Conservation (phyloP, 2,329 filamentous ascomycete genomes). For the Penicillium sp. region DNA sequence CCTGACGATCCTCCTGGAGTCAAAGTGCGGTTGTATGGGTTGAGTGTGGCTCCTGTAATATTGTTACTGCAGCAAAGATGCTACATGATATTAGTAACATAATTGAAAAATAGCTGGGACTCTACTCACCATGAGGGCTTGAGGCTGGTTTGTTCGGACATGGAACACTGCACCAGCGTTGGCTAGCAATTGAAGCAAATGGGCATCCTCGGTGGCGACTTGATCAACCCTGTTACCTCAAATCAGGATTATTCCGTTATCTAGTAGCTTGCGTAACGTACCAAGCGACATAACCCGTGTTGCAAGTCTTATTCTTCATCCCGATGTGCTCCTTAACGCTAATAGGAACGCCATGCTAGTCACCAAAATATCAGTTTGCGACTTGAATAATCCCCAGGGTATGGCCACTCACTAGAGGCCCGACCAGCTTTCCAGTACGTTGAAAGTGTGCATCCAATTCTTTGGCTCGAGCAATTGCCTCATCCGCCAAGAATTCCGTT, state of each 20-base stretch:
- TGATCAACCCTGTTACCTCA: constrained; percentile 32
- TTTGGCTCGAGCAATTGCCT: constrained; percentile 34
- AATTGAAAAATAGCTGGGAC: neutral
- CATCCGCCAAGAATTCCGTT: constrained; percentile 40
- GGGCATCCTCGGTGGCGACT: constrained; percentile 36
- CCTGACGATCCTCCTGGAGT: constrained; percentile 47
- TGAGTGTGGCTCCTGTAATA: constrained; percentile 42
- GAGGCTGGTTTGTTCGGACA: constrained; percentile 46
- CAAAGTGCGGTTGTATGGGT: constrained; percentile 43
- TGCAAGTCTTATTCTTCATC: constrained; percentile 49
- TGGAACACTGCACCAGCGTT: constrained; percentile 45
- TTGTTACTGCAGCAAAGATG: constrained; percentile 42
- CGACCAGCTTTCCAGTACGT: constrained; percentile 46
- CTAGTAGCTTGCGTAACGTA: constrained; percentile 6
- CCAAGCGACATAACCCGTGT: constrained; percentile 39
- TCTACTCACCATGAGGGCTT: constrained; percentile 39
- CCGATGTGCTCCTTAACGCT: constrained; percentile 64
- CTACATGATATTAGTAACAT: constrained; percentile 17
- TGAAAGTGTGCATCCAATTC: constrained; percentile 33
- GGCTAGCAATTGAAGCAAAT: constrained; percentile 32
- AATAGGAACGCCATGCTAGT: constrained; percentile 55
- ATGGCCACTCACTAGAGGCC: constrained; percentile 39
- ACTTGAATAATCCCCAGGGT: too few relatives aligned
- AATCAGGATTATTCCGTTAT: neutral
- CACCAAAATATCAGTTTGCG: neutral